Evolutionary conservation across 805 yeast species (phyloP).

Genomic region (Sugiyamaella lignohabitans): DNA sequence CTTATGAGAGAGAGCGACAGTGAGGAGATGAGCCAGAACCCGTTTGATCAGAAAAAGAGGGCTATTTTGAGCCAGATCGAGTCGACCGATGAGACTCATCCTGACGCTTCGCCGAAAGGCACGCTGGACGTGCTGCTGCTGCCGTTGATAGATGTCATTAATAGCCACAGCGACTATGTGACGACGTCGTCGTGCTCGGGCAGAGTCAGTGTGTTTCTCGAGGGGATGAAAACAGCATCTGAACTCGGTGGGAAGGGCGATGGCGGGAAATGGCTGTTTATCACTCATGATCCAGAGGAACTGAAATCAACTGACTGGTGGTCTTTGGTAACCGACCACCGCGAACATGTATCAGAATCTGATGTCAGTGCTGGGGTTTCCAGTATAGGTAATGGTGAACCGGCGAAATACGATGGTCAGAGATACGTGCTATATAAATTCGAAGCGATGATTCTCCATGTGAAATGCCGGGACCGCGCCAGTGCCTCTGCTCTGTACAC

Average conservation of each 20-base stretch:
- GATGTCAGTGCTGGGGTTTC: not conserved
- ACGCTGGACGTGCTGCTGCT: slow-evolving; percentile 67
- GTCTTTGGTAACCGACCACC: slow-evolving; percentile 9
- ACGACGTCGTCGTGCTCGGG: slow-evolving; percentile 90
- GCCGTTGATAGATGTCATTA: slow-evolving; percentile 66
- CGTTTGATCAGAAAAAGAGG: slow-evolving; percentile 63
- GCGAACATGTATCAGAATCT: not conserved
- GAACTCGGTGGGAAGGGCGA: slow-evolving; percentile 78
- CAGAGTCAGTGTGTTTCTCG: slow-evolving; percentile 72
- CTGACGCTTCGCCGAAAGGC: slow-evolving; percentile 69
- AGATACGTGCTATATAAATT: slow-evolving; percentile 67
- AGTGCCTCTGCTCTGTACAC: slow-evolving; percentile 59
- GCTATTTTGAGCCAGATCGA: slow-evolving; percentile 48
- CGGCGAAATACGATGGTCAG: not conserved
- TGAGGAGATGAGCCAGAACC: not conserved
- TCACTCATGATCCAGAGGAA: slow-evolving; percentile 55
- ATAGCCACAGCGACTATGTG: slow-evolving; percentile 58
- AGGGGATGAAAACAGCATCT: slow-evolving; percentile 49
- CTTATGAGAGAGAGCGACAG: too few relatives aligned
- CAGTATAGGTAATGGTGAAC: not conserved
- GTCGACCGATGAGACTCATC: slow-evolving; percentile 36
- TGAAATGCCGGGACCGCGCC: slow-evolving; percentile 58
- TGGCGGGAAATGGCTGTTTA: slow-evolving; percentile 79
- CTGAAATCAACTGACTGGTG: slow-evolving; percentile 33
- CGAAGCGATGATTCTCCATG: slow-evolving; percentile 81